phyloP scores from a whole-genome alignment of 495 filamentous ascomycete species.

The Letharia columbiana region DNA sequence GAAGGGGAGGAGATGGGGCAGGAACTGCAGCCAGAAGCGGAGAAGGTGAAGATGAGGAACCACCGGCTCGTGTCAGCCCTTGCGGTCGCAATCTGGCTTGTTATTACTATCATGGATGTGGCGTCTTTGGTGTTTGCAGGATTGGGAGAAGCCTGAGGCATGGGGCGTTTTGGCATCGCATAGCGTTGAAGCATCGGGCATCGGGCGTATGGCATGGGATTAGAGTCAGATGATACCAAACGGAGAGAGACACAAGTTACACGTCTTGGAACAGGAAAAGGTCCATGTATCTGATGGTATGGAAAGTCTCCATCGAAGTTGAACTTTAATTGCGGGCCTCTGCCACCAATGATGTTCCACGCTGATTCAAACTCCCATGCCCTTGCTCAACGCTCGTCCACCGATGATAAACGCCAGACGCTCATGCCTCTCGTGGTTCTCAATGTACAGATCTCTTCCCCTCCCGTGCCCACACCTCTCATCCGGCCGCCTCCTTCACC shows the following conservation, averaged over 20 bases:
- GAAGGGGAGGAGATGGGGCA: slow-evolving; percentile 24
- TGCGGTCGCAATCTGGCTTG: slow-evolving; percentile 53
- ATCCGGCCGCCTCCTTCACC: slow-evolving; percentile 70
- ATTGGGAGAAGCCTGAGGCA: slow-evolving; percentile 40
- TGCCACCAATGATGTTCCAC: background rate
- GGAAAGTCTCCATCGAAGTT: background rate
- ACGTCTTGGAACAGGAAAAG: background rate
- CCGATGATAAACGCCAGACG: background rate
- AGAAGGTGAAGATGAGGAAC: slow-evolving; percentile 52
- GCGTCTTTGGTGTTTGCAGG: slow-evolving; percentile 63
- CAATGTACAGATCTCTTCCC: background rate
- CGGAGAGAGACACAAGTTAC: background rate
- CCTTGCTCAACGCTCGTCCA: background rate
- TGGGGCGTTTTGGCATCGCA: background rate
- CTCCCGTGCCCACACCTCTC: background rate
- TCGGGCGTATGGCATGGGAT: background rate
- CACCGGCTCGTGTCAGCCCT: slow-evolving; percentile 46
- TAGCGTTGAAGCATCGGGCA: background rate
- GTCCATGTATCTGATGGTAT: background rate
- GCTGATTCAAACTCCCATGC: background rate
- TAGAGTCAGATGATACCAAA: background rate
- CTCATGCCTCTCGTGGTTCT: background rate
- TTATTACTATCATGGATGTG: slow-evolving; percentile 66
- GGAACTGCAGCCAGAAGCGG: slow-evolving; percentile 27
- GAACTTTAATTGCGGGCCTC: background rate